phyloP scores from a whole-genome alignment of 495 filamentous ascomycete species.

The Rhizodiscina lignyota region DNA sequence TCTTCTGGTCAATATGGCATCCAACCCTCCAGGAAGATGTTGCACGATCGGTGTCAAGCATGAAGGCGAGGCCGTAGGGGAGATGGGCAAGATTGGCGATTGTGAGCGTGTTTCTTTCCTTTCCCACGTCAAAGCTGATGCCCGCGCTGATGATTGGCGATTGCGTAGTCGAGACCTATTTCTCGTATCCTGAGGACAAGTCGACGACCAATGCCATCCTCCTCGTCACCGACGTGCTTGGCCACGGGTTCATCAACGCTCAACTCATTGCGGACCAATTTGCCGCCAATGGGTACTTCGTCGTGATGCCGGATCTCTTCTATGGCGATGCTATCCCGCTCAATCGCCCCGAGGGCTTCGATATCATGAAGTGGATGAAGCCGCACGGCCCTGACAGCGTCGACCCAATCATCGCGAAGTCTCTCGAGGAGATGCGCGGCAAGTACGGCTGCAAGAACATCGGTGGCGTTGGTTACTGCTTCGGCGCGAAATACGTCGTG shows the following conservation, averaged over 20 bases:
- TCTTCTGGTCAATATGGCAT: conserved; percentile 25
- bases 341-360: conserved; percentile 36
- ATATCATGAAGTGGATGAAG: conserved; percentile 42
- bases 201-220: conserved; percentile 25
- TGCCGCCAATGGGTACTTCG: conserved; percentile 42
- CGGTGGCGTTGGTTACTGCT: conserved; percentile 66
- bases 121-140: background rate
- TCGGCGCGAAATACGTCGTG: conserved; percentile 44
- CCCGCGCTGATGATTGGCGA: background rate
- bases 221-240: conserved; percentile 24
- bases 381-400: conserved; percentile 27
- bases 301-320: conserved; percentile 63
- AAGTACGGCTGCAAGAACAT: conserved; percentile 45
- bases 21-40: conserved; percentile 24
- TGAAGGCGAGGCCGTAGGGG: conserved; percentile 24
- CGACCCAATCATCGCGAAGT: conserved; percentile 46
- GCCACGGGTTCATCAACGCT: conserved; percentile 55
- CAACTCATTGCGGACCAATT: conserved; percentile 29
- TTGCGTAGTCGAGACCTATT: conserved; percentile 26
- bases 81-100: conserved; percentile 22
- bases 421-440: conserved; percentile 40
- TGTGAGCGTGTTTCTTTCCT: conserved; percentile 10
- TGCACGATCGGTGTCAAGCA: conserved; percentile 29
- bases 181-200: conserved; percentile 24
- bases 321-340: conserved; percentile 38